These are phyloP conservation scores for Fusarium haematococcum DNA, from an alignment of 2,329 filamentous ascomycete species.

Conservation along the genomic window DNA sequence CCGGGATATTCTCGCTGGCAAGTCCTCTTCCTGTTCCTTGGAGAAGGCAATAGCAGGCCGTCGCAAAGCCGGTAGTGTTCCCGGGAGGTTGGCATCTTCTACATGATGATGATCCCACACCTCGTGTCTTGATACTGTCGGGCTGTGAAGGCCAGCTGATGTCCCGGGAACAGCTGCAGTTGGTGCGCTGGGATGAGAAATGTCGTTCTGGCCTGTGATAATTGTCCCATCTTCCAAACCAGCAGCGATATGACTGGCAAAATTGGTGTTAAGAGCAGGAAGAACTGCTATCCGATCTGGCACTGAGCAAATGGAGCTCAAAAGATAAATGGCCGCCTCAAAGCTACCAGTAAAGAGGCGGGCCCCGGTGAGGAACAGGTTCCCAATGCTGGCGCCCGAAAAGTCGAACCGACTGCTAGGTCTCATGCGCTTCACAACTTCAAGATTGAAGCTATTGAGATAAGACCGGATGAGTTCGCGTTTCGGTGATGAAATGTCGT, in stretches of 20 bases:
- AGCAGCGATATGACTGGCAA: constrained; percentile 93
- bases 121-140: constrained; percentile 55
- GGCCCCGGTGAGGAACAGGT: constrained; percentile 85
- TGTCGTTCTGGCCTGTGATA: constrained; percentile 93
- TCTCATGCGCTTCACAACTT: constrained; percentile 81
- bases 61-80: constrained; percentile 82
- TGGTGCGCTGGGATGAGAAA: constrained; percentile 82
- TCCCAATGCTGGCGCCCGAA: constrained; percentile 79
- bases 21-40: constrained; percentile 80
- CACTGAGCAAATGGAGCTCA: constrained; percentile 88
- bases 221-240: constrained; percentile 79
- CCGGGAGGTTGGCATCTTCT: constrained; percentile 85
- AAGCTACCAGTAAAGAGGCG: constrained; percentile 93
- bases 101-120: constrained; percentile 71
- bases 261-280: constrained; percentile 93
- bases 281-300: constrained; percentile 81
- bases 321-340: constrained; percentile 90
- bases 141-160: constrained; percentile 45
- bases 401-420: constrained; percentile 83
- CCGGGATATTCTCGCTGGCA: constrained; percentile 81
- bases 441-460: constrained; percentile 80
- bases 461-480: constrained; percentile 82
- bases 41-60: constrained; percentile 85
- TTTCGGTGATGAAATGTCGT: constrained; percentile 75
- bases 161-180: constrained; percentile 57